Base-by-base conservation (phyloP, 1,284 basidiomycete species). In the Cryptococcus jaspeensis region DNA sequence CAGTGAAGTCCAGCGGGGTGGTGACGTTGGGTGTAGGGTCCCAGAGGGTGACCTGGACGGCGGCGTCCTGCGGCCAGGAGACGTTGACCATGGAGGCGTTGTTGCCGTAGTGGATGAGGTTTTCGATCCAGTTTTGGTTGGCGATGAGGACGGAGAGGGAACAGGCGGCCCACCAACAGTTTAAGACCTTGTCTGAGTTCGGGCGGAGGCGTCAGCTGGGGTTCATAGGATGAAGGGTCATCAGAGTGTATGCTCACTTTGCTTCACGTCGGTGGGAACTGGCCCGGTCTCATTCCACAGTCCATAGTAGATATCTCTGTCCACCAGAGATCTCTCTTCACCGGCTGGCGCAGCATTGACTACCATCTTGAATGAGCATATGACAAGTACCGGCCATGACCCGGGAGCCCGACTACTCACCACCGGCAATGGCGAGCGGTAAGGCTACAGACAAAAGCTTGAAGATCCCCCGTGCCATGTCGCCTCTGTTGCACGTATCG, bases 151-250 rank as follows among this genome's bases (percentile, higher is more conserved):
- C 62, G 3, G 68, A 59, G 13, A 69, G 51, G 1, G 61, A 53
- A 5, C 60, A 61, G 3, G 70, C 70, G 22, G 52, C 60, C 46
- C 63, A 57, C 67, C 69, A 72, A 49, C 70, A 72, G 40, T 72
- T 55, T 37, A 59, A 54, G 2, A 63, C 48, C 9, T 53, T 53
- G 9, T 55, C 69, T 71, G 51, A 35, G 12, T 15, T 28, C n/a
- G 12, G 16, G 25, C 11, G 18, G 11, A 2, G 28, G 8, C 23
- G 37, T 37, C 18, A 55, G 35, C 25, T 20, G 28, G 20, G 16
- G n/a, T 45, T 11, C 6, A 38, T 7, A 40, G 23, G 5, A 35
- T 37, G 20, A 22, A 7, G 32, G 16, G 7, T 39, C 37, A 4
- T 18, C 9, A 4, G 11, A 8, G 15, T 41, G 15, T 18, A 12